A percentile compares a stretch with the other conserved stretches of the same genome.
Conservation (phyloP, 176 grass and related monocot genomes). For the Oryza rufipogon region DNA sequence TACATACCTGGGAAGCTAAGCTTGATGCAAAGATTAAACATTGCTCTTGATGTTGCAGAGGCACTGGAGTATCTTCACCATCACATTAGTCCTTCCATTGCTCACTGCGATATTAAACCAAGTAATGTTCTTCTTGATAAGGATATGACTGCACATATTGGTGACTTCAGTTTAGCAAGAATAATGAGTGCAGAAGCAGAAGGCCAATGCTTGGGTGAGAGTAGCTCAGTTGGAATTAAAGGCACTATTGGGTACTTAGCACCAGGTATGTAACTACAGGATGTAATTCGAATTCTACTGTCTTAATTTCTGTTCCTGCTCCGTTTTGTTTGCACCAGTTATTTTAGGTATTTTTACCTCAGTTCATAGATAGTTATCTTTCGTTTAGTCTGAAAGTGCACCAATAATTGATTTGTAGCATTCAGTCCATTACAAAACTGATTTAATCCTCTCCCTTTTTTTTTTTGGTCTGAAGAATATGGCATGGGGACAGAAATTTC, state of each 20-base stretch:
- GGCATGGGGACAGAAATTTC: slow-evolving; percentile 33
- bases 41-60: slow-evolving; percentile 2
- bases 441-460: not conserved
- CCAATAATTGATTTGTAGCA: not conserved
- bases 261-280: slow-evolving; percentile 27
- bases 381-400: not conserved
- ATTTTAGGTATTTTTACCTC: not conserved
- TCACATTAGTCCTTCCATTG: slow-evolving; percentile 26
- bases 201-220: not conserved
- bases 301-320: not conserved
- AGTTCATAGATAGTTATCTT: not conserved
- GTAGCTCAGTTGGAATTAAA: slow-evolving; percentile 32
- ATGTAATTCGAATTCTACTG: not conserved
- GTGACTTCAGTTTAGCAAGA: slow-evolving; percentile 48
- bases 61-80: slow-evolving; percentile 23
- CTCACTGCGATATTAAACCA: slow-evolving; percentile 61
- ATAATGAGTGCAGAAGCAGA: not conserved
- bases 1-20: not conserved
- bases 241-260: slow-evolving; percentile 49
- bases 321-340: not conserved
- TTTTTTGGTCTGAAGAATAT: slow-evolving; percentile 27
- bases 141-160: slow-evolving; percentile 44
- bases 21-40: slow-evolving; percentile 4
- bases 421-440: not conserved
- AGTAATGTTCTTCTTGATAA: slow-evolving; percentile 56